Evolutionary conservation across 2,329 filamentous ascomycete species (phyloP).

Genomic region (Sporothrix globosa): DNA sequence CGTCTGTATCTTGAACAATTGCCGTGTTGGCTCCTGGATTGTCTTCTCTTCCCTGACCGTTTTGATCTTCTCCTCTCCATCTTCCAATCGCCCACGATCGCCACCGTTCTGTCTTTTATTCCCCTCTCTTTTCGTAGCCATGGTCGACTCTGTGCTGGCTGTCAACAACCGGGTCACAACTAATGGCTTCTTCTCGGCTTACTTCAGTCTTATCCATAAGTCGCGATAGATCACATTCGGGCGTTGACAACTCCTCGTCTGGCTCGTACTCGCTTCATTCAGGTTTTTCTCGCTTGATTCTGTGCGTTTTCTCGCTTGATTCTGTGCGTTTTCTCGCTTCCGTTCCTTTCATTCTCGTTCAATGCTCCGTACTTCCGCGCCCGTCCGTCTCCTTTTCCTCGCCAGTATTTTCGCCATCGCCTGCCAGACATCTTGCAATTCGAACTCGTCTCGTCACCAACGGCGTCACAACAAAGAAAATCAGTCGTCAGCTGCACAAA

Average conservation of each 20-base stretch:
- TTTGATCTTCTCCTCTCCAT: background rate
- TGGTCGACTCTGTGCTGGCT: background rate
- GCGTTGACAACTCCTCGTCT: background rate
- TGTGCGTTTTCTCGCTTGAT: conserved; percentile 14
- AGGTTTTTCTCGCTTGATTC: conserved; percentile 5
- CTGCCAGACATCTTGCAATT: background rate
- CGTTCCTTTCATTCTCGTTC: background rate
- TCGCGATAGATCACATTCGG: background rate
- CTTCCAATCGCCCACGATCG: background rate
- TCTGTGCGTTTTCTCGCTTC: background rate
- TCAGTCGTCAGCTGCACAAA: conserved; percentile 21
- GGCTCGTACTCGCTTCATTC: background rate
- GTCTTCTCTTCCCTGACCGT: background rate
- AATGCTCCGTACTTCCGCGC: background rate
- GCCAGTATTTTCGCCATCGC: background rate
- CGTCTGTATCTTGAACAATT: background rate
- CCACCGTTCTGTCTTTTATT: background rate
- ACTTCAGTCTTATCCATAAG: background rate
- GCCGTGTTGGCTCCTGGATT: no score
- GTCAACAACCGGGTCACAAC: background rate
- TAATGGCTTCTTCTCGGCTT: background rate
- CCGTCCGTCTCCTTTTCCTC: background rate
- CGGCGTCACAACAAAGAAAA: background rate
- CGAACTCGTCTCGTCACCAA: conserved; percentile 6
- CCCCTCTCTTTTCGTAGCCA: background rate